These are phyloP conservation scores for Paramecium octaurelia DNA, from an alignment of 73 alveolate genomes.

Conservation along the genomic window DNA sequence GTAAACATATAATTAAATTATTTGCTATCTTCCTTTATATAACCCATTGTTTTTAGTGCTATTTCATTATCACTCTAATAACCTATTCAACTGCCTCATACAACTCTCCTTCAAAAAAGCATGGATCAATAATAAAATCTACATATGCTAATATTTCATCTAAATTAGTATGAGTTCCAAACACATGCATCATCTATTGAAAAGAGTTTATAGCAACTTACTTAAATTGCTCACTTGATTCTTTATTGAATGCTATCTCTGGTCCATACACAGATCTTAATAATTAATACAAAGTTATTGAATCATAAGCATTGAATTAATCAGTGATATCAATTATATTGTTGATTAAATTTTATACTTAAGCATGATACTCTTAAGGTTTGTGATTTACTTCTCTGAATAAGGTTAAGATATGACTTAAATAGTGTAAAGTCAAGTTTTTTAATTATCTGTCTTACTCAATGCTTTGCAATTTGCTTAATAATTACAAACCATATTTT, in stretches of 20 bases:
- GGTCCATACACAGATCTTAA: background rate
- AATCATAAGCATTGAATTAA: conserved; percentile 34
- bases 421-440: background rate
- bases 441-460: background rate
- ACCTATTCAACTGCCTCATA: background rate
- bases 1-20: conserved; percentile 3
- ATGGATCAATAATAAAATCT: conserved; percentile 35
- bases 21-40: conserved; percentile 46
- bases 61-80: background rate
- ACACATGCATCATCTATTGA: conserved; percentile 7
- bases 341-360: background rate
- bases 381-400: conserved; percentile 17
- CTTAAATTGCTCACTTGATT: background rate
- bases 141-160: conserved; percentile 20
- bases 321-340: conserved; percentile 14
- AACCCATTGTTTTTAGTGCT: conserved; percentile 46
- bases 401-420: conserved; percentile 10
- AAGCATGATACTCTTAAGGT: background rate
- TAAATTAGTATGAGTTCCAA: conserved; percentile 50
- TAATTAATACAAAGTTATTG: background rate
- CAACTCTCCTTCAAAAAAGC: conserved; percentile 31
- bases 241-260: background rate
- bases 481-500: conserved; percentile 1
- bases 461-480: background rate
- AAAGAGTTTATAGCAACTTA: background rate